These are phyloP conservation scores for Fonsecaea erecta DNA, from an alignment of 2,329 filamentous ascomycete species.

Conservation along the genomic window DNA sequence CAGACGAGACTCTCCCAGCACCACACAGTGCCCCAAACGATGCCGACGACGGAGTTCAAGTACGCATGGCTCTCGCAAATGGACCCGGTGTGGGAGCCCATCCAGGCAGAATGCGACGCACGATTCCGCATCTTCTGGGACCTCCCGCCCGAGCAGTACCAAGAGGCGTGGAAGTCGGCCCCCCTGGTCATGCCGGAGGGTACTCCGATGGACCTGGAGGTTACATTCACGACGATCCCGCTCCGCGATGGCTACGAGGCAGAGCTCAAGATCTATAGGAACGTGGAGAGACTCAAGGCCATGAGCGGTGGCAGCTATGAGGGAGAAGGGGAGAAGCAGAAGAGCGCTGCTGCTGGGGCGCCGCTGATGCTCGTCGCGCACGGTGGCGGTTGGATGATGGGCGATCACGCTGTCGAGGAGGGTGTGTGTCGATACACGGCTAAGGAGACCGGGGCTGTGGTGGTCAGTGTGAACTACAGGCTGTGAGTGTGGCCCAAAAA, in stretches of 20 bases:
- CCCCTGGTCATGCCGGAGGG: slow-evolving; percentile 8
- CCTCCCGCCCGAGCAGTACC: background rate
- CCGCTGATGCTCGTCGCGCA: background rate
- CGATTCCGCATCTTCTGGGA: slow-evolving; percentile 8
- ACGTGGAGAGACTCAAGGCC: background rate
- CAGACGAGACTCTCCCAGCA: background rate
- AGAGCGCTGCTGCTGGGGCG: too few relatives aligned
- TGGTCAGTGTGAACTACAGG: background rate
- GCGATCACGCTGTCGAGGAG: slow-evolving; percentile 8
- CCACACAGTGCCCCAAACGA: background rate
- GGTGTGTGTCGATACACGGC: background rate
- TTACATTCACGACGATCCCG: slow-evolving; percentile 19
- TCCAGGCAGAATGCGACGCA: slow-evolving; percentile 26
- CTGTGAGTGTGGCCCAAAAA: slow-evolving; percentile 11
- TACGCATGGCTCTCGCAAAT: background rate
- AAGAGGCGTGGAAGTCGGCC: slow-evolving; percentile 3
- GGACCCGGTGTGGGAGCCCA: background rate
- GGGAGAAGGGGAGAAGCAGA: background rate
- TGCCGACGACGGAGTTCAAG: background rate
- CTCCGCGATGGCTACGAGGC: slow-evolving; percentile 33
- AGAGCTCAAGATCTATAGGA: slow-evolving; percentile 26
- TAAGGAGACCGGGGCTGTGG: background rate
- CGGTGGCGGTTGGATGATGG: background rate
- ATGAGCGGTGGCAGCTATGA: too few relatives aligned
- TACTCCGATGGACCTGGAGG: slow-evolving; percentile 9